Evolutionary conservation across 306 rosid genomes (phyloP), one percentile per base, ranked within the genome.

Genomic region (Quercus mongolica): DNA sequence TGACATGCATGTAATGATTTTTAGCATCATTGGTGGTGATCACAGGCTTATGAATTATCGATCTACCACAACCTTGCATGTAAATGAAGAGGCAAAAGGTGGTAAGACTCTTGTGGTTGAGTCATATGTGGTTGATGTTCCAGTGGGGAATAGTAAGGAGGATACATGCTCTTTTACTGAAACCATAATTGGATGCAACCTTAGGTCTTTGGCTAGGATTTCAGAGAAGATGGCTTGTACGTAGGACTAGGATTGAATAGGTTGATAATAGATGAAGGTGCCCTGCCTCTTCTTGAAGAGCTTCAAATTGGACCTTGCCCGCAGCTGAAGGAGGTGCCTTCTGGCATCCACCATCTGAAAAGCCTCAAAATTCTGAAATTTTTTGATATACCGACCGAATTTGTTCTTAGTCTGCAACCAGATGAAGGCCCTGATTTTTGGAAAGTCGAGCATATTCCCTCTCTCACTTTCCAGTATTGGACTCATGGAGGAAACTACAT

Each of bases 91-190:
- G 30, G 76, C 12, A 1, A 41, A 17, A 5, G 82, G 76, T 3
- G 78, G 56, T 17, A 77, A 49, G 62, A 85, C 91, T 6, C 85
- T 89, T 75, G 96, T 83, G 69, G 56, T 87, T 17, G 90, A 93
- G 82, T 93, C 97, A 0, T 93, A 88, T 14, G 86, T 80, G 78
- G 94, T 91, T 80, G 97, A 93, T 80, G 62, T 89, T 76, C 94
- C 92, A 0, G 73, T 52, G 0, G 90, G 90, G 8, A 91, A 82
- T 26, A 87, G 73, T 12, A 54, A 73, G 15, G 96, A 93, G 20
- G 97, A 93, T 57, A 87, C 96, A 0, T 76, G 92, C 70, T 65
- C 80, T 74, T 93, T 91, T 71, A 83, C 87, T 0, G 74, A 89
- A 73, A 93, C 94, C 6, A 91, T 93, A 41, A 73, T 88, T 3